These are phyloP conservation scores for Macrophomina phaseolina DNA, from an alignment of 2,329 filamentous ascomycete genomes.

Conservation along the genomic window DNA sequence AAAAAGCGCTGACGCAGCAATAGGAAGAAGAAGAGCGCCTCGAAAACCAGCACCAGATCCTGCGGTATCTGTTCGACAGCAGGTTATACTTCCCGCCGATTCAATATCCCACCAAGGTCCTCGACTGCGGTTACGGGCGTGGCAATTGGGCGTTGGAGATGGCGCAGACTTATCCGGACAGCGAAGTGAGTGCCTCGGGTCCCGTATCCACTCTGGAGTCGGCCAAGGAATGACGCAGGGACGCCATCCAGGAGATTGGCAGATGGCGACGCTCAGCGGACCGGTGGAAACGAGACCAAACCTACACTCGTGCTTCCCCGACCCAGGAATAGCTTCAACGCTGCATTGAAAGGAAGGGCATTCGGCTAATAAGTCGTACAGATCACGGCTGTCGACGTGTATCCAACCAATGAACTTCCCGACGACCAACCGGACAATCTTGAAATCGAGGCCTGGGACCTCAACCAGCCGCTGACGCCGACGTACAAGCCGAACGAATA, in stretches of 20 bases:
- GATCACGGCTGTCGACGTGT: conserved; percentile 48
- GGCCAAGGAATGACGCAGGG: not conserved
- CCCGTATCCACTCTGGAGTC: not conserved
- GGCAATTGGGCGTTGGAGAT: conserved; percentile 46
- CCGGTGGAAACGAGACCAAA: not conserved
- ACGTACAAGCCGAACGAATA: conserved; percentile 75
- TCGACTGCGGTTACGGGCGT: conserved; percentile 49
- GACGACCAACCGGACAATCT: conserved; percentile 47
- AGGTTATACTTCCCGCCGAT: conserved; percentile 40
- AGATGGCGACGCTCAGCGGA: not conserved
- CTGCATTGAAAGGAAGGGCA: not conserved
- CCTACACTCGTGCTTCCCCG: not conserved
- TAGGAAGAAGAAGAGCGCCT: conserved; percentile 47
- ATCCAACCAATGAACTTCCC: conserved; percentile 37
- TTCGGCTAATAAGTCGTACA: conserved; percentile 28
- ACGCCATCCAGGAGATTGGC: not conserved
- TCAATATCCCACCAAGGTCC: conserved; percentile 39
- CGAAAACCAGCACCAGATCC: conserved; percentile 41
- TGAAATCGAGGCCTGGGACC: conserved; percentile 41
- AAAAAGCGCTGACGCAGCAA: conserved; percentile 27
- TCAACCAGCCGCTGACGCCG: conserved; percentile 44
- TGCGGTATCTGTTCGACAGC: conserved; percentile 39
- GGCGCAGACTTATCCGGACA: conserved; percentile 45
- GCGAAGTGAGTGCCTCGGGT: conserved; percentile 37
- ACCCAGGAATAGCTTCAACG: not conserved